Percentiles rank a stretch among this genome's conserved stretches.
Conservation (phyloP, 805 yeast genomes). For the Teunomyces tritomae region DNA sequence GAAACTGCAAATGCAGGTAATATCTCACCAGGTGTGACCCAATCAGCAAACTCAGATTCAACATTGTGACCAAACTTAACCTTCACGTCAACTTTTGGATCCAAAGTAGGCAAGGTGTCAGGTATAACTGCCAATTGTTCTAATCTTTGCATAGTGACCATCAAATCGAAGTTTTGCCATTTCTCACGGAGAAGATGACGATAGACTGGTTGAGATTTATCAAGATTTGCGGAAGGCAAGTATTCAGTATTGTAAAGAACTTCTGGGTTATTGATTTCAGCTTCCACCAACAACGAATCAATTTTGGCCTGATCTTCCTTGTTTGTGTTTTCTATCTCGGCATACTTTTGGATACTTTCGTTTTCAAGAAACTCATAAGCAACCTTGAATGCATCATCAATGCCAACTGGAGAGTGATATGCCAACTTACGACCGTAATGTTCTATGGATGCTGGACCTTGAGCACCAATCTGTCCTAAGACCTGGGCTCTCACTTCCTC, state of each 20-base stretch:
- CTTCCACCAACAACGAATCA: constrained; percentile 46
- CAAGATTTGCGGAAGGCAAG: constrained; percentile 47
- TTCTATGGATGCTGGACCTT: constrained; percentile 55
- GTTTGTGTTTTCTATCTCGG: constrained; percentile 13
- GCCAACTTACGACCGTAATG: constrained; percentile 41
- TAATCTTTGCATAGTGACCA: constrained; percentile 87
- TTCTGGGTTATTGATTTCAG: constrained; percentile 82
- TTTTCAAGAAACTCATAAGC: constrained; percentile 61
- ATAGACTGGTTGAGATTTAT: constrained; percentile 76
- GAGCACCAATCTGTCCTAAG: constrained; percentile 20
- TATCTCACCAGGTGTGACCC: constrained; percentile 76
- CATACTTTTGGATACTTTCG: constrained; percentile 43
- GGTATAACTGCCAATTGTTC: constrained; percentile 86
- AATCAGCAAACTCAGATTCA: constrained; percentile 52
- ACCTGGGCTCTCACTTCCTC: constrained; percentile 18
- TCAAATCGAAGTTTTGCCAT: constrained; percentile 70
- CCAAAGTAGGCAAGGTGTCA: constrained; percentile 87
- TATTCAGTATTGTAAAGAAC: constrained; percentile 65
- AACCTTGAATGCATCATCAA: constrained; percentile 68
- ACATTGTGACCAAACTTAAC: constrained; percentile 70
- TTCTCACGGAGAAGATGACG: constrained; percentile 62
- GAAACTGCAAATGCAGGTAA: constrained; percentile 72
- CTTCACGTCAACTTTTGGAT: constrained; percentile 73
- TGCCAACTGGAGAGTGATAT: constrained; percentile 66
- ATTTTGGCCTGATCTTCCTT: constrained; percentile 10